These are phyloP conservation scores for Lizonia empirigonia DNA, from an alignment of 2,329 filamentous ascomycete species.

Conservation along the genomic window DNA sequence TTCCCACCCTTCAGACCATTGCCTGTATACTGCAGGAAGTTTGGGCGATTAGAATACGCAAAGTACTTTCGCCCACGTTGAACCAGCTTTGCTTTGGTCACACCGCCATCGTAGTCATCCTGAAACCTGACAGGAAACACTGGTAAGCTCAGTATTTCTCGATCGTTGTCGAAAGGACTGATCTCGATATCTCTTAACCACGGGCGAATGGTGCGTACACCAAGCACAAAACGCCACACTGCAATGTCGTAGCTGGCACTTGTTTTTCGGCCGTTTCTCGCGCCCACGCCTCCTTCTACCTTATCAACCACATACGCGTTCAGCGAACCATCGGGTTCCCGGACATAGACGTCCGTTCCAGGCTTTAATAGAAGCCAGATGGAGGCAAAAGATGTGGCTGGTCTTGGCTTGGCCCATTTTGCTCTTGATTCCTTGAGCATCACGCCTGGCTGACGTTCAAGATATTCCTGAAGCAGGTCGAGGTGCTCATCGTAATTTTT, in stretches of 20 bases:
- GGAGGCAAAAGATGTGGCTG: slow-evolving; percentile 10
- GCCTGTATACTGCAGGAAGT: not conserved
- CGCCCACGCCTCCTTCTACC: not conserved
- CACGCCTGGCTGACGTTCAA: not conserved
- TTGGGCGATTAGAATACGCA: not conserved
- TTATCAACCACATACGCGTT: slow-evolving; percentile 13
- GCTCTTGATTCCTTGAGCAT: not conserved
- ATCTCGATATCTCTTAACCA: not conserved
- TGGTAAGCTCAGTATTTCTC: not conserved
- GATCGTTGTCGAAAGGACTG: not conserved
- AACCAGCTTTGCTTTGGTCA: not conserved
- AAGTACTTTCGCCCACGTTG: not conserved
- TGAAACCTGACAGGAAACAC: not conserved
- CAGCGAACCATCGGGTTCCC: slow-evolving; percentile 9
- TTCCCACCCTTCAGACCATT: not conserved
- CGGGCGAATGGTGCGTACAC: not conserved
- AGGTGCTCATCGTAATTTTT: not conserved
- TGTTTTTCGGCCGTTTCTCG: not conserved
- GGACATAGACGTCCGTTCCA: slow-evolving; percentile 16
- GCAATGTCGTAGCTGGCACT: not conserved
- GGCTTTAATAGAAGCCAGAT: slow-evolving; percentile 19
- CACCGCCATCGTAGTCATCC: not conserved
- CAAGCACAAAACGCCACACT: not conserved
- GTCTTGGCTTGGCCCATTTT: not conserved
- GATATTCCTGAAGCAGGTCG: not conserved